A percentile compares a stretch with the other conserved stretches of the same genome.
phyloP scores from a whole-genome alignment of 805 yeast species.

The Wickerhamiella sorbophila region DNA sequence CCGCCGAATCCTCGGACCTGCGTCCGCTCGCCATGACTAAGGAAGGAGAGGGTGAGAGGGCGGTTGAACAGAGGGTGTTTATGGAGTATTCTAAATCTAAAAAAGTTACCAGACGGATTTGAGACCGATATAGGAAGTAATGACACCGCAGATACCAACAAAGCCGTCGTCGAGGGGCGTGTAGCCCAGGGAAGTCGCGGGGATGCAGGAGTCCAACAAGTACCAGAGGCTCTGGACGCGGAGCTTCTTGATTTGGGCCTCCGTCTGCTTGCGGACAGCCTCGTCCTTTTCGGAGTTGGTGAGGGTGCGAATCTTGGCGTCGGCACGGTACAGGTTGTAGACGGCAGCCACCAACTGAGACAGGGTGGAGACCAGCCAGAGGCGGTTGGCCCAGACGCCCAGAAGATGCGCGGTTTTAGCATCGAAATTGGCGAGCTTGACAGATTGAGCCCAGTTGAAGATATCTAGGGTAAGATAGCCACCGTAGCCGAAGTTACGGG shows the following conservation, averaged over 20 bases:
- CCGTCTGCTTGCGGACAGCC: constrained; percentile 28
- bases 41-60: not conserved
- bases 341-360: constrained; percentile 48
- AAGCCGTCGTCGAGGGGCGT: constrained; percentile 59
- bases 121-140: constrained; percentile 68
- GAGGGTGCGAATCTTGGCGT: constrained; percentile 22
- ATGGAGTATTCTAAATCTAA: not conserved
- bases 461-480: constrained; percentile 26
- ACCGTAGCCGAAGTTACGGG: constrained; percentile 25
- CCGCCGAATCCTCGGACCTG: constrained; percentile 1
- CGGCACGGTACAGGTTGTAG: constrained; percentile 37
- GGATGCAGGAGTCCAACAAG: constrained; percentile 58
- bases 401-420: constrained; percentile 14
- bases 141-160: constrained; percentile 70
- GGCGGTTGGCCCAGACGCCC: constrained; percentile 21
- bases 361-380: constrained; percentile 63
- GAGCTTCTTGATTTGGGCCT: constrained; percentile 19
- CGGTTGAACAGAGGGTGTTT: not conserved
- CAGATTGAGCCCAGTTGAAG: constrained; percentile 20
- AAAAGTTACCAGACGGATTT: constrained; percentile 20
- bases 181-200: constrained; percentile 49
- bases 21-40: constrained; percentile 1
- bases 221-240: constrained; percentile 49
- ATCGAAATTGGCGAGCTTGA: constrained; percentile 25
- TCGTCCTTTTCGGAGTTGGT: constrained; percentile 21